A percentile compares a stretch with the other conserved stretches of the same genome.
These are phyloP conservation scores for Fraxinus xanthoxyloides DNA, from an alignment of 305 asterid species.

Conservation along the genomic window DNA sequence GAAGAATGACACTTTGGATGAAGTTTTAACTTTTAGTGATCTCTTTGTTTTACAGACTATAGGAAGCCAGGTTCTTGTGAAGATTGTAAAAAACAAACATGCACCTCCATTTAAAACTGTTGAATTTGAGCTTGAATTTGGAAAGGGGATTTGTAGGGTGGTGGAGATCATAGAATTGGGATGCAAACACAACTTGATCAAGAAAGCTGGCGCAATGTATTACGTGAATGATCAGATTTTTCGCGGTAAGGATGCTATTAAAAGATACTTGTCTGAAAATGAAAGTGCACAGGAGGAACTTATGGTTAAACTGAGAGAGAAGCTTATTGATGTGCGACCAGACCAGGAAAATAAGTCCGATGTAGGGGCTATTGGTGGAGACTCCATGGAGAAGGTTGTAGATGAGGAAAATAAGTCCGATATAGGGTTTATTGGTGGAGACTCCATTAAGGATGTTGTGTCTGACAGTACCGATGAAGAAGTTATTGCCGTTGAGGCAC, in stretches of 20 bases:
- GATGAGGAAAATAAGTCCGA: constrained; percentile 25
- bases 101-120: constrained; percentile 85
- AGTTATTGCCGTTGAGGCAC: constrained; percentile 39
- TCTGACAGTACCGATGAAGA: constrained; percentile 36
- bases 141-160: constrained; percentile 77
- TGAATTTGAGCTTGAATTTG: constrained; percentile 85
- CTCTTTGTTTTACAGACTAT: constrained; percentile 46
- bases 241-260: constrained; percentile 41
- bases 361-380: constrained; percentile 9
- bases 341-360: constrained; percentile 25
- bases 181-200: constrained; percentile 63
- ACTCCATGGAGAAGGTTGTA: constrained; percentile 24
- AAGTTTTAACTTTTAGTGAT: constrained; percentile 1
- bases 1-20: background rate
- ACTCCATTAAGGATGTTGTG: constrained; percentile 23
- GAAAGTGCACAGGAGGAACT: constrained; percentile 53
- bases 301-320: constrained; percentile 34
- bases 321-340: constrained; percentile 25
- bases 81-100: constrained; percentile 92
- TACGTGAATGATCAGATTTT: constrained; percentile 33
- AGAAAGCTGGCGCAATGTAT: constrained; percentile 35
- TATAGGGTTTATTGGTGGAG: constrained; percentile 10
- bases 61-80: constrained; percentile 84
- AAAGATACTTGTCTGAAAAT: constrained; percentile 34
- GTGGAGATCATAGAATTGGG: constrained; percentile 83